Percentiles rank a stretch among this genome's conserved stretches.
These are phyloP conservation scores for Fraxinus americana DNA, from an alignment of 257 asterid genomes.

Conservation along the genomic window DNA sequence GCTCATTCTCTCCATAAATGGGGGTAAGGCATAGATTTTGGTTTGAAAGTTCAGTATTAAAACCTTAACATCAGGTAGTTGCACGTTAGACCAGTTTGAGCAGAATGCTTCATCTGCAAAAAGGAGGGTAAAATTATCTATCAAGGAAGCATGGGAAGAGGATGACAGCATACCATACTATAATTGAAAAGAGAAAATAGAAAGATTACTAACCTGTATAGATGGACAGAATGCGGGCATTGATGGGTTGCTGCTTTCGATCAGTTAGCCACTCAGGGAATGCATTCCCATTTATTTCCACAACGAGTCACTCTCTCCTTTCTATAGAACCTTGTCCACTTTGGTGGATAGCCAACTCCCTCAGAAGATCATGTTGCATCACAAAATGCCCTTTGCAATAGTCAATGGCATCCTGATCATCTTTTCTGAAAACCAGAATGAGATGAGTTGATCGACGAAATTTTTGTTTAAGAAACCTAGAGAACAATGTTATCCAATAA, in stretches of 20 bases:
- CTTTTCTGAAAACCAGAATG: conserved; percentile 26
- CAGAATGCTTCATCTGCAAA: conserved; percentile 34
- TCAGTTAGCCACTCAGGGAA: conserved; percentile 32
- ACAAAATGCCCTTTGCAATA: conserved; percentile 32
- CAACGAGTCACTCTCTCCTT: conserved; percentile 29
- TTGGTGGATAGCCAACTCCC: conserved; percentile 36
- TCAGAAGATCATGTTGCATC: conserved; percentile 41
- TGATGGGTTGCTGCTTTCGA: conserved; percentile 20
- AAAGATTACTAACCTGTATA: conserved; percentile 30
- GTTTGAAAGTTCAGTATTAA: conserved; percentile 35
- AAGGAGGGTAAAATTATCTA: background rate
- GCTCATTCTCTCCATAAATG: conserved; percentile 27
- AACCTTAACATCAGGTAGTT: conserved; percentile 32
- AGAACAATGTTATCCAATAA: too few relatives aligned
- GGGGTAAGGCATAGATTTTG: conserved; percentile 29
- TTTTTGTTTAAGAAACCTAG: too few relatives aligned
- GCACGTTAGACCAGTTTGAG: conserved; percentile 26
- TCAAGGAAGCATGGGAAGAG: background rate
- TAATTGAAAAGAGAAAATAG: background rate
- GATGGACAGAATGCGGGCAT: conserved; percentile 34
- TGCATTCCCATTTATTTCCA: conserved; percentile 28
- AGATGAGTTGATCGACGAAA: too few relatives aligned
- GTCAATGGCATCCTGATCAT: conserved; percentile 25
- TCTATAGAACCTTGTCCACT: conserved; percentile 24
- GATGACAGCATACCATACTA: background rate